Evolutionary conservation across 768 basidiomycete species (phyloP), one percentile per base, ranked within the genome.

Genomic region (Boletus insuetus): DNA sequence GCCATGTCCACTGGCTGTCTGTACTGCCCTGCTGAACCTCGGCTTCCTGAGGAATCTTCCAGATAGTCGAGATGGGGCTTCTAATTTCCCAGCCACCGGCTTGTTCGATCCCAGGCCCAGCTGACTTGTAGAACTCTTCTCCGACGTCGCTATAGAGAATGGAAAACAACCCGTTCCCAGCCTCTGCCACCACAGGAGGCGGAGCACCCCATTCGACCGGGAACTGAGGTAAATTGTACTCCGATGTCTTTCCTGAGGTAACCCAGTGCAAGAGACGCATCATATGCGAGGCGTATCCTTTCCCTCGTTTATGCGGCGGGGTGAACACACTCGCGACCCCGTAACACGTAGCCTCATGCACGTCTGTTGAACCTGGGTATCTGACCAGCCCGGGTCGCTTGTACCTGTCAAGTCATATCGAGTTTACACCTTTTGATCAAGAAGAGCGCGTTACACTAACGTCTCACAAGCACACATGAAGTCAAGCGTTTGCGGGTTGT

Each of bases 401-500:
- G 53, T 70, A 75, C 53, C 59, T 80, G 66, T 14, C 34, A 11
- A 10, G 34, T 14, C 34, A 34, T 34, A 26, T 32, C 39, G 14
- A 46, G 4, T 46, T 17, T 12, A 8, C 24, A 58, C 37, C 22
- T 50, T 52, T 34, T 13, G 12, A 51, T 49, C n/a, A 40, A 50
- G 26, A 51, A 52, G 2, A n/a, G 31, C 16, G 11, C 14, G 24
- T 3, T 16, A 17, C 6, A 73, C 77, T 63, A 60, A 86, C 86
- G 82, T 85, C 72, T 83, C 80, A 61, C 84, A 85, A 19, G 84
- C 77, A 61, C 79, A 84, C 62, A 80, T 65, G 62, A 85, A 86
- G 48, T 82, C 75, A 5, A 84, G 57, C 3, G 81, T 77, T 6
- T 69, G 66, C 0, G 83, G 79, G 51, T 82, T 66, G 46, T 74